Percentiles rank a stretch among this genome's conserved stretches.
Evolutionary conservation across 768 basidiomycete genomes (phyloP).

Genomic region (Fibroporia radiculosa): DNA sequence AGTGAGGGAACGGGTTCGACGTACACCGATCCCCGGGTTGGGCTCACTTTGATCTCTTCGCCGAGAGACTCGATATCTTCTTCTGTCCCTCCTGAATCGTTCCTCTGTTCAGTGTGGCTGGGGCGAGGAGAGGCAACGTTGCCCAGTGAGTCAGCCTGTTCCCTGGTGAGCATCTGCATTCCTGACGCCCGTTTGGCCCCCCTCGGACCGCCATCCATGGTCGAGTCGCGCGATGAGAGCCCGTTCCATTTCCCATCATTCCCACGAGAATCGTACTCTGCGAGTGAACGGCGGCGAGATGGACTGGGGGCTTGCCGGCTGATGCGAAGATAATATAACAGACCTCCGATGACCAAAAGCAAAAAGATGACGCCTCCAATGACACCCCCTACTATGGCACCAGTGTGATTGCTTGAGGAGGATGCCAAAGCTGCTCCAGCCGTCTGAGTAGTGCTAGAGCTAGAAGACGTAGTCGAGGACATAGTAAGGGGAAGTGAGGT

Average conservation of each 20-base stretch:
- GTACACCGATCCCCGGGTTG: constrained; percentile 6
- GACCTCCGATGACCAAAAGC: constrained; percentile 26
- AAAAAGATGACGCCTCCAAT: constrained; percentile 39
- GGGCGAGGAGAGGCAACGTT: not conserved
- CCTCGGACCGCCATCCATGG: constrained; percentile 5
- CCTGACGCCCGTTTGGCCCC: not conserved
- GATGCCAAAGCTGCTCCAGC: constrained; percentile 7
- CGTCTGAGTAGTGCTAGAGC: constrained; percentile 3
- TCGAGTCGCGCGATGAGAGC: constrained; percentile 16
- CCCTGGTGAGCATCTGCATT: not conserved
- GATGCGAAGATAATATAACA: constrained; percentile 21
- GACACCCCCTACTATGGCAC: constrained; percentile 44
- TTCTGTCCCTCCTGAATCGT: not conserved
- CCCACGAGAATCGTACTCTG: constrained; percentile 1
- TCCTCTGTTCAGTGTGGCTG: not conserved
- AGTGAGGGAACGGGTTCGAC: constrained; percentile 11
- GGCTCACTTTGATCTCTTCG: constrained; percentile 8
- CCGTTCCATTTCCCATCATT: constrained; percentile 13
- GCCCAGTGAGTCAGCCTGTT: not conserved
- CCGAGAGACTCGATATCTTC: constrained; percentile 8
- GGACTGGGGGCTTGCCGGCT: constrained; percentile 13
- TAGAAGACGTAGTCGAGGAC: constrained; percentile 2
- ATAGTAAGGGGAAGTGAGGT: constrained; percentile 19
- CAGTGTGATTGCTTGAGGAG: constrained; percentile 22
- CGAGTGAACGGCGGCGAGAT: constrained; percentile 9